Evolutionary conservation across 163 green algal genomes (phyloP), one percentile per base, ranked within the genome.

Genomic region (Trebouxiophyceae sp.): DNA sequence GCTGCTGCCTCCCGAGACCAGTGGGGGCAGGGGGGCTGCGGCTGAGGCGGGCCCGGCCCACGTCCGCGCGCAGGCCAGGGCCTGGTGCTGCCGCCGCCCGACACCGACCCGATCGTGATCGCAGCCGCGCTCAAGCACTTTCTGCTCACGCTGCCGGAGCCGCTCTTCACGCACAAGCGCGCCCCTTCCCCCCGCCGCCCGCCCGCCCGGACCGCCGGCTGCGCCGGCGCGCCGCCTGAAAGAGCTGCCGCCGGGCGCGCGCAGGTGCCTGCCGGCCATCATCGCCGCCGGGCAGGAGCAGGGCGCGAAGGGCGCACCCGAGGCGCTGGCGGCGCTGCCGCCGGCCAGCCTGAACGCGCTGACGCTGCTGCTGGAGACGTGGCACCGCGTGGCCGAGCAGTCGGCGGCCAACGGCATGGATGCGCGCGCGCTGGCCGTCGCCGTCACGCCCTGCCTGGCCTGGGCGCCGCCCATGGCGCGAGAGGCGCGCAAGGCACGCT

Each of bases 151-250:
- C 65, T 81, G 30, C 60, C 65, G 8, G 74, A 81, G 54, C 74
- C 74, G 3, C 66, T 81, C 12, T 62, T 81, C 5, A 81, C 74
- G 24, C 73, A 69, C 61, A 77, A 71, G 71, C 73, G 64, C 22
- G 63, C 20, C 26, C 19, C 56, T 57, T 28, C 33, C 66, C 31
- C n/a, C n/a, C n/a, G n/a, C n/a, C n/a, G n/a, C n/a, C n/a, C n/a
- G n/a, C n/a, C n/a, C n/a, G n/a, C n/a, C n/a, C n/a, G n/a, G n/a
- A n/a, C n/a, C n/a, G n/a, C n/a, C n/a, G n/a, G n/a, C n/a, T n/a
- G n/a, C n/a, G n/a, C n/a, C n/a, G n/a, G n/a, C n/a, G n/a, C n/a
- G n/a, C n/a, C n/a, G n/a, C n/a, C n/a, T n/a, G n/a, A n/a, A n/a
- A n/a, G n/a, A n/a, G n/a, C n/a, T n/a, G n/a, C n/a, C n/a, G n/a